Conservation (phyloP, 208 protist species). For the Leishmania arabica region DNA sequence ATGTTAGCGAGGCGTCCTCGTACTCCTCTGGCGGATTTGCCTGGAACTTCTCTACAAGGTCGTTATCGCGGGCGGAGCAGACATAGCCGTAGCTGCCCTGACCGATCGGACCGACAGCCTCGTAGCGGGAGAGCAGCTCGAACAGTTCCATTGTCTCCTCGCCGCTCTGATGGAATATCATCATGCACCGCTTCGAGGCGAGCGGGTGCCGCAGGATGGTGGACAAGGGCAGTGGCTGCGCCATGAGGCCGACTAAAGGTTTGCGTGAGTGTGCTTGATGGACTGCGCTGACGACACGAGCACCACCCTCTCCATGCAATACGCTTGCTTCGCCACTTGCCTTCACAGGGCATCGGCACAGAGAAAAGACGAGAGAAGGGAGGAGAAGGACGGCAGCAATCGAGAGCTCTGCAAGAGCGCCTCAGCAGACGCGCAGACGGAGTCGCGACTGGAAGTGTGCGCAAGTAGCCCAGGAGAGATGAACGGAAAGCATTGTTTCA, state of each 20-base stretch:
- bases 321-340: background rate
- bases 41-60: conserved; percentile 59
- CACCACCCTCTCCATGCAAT: background rate
- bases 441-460: background rate
- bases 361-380: background rate
- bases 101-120: conserved; percentile 64
- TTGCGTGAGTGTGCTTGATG: background rate
- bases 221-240: conserved; percentile 18
- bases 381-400: background rate
- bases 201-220: conserved; percentile 75
- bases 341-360: background rate
- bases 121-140: conserved; percentile 80
- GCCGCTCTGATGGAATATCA: conserved; percentile 51
- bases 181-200: conserved; percentile 74
- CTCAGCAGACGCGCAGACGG: background rate
- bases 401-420: background rate
- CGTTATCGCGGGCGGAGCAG: conserved; percentile 72
- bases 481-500: background rate
- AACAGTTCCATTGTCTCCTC: conserved; percentile 71
- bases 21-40: conserved; percentile 52
- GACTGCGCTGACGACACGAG: background rate
- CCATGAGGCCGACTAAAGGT: conserved; percentile 4
- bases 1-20: conserved; percentile 33
- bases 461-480: background rate
- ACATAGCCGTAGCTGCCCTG: conserved; percentile 82